Conservation (phyloP, 2,329 filamentous ascomycete species). For the Penicillium sp. region DNA sequence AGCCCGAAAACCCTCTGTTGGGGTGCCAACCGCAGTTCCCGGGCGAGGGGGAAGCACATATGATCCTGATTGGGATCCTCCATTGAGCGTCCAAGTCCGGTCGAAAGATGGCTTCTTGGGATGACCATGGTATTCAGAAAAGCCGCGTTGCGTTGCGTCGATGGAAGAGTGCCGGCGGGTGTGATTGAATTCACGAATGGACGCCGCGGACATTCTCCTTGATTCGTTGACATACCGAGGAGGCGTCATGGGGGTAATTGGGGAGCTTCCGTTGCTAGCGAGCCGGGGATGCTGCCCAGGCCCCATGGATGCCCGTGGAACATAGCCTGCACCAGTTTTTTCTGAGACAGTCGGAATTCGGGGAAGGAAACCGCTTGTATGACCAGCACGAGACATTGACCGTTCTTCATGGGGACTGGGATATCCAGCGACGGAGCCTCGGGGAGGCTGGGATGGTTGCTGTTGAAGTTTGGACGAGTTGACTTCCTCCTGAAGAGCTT, state of each 20-base stretch:
- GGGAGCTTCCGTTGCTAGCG: constrained; percentile 41
- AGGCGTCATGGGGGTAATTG: constrained; percentile 46
- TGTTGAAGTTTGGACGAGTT: constrained; percentile 55
- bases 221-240: constrained; percentile 38
- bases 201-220: constrained; percentile 72
- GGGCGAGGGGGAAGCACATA: constrained; percentile 35
- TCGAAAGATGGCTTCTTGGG: constrained; percentile 61
- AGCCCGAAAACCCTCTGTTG: constrained; percentile 4
- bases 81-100: constrained; percentile 57
- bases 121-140: constrained; percentile 41
- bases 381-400: constrained; percentile 40
- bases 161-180: constrained; percentile 85
- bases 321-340: constrained; percentile 28
- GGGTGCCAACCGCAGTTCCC: constrained; percentile 33
- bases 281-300: constrained; percentile 33
- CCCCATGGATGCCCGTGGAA: constrained; percentile 23
- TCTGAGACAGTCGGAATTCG: constrained; percentile 45
- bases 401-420: constrained; percentile 49
- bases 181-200: constrained; percentile 78
- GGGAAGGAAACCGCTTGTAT: constrained; percentile 41
- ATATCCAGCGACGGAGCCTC: constrained; percentile 41
- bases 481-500: constrained; percentile 84
- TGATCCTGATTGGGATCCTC: constrained; percentile 33
- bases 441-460: constrained; percentile 27
- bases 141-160: constrained; percentile 58